These are phyloP conservation scores for Aspergillus bridgeri DNA, from an alignment of 495 filamentous ascomycete genomes.

Conservation along the genomic window DNA sequence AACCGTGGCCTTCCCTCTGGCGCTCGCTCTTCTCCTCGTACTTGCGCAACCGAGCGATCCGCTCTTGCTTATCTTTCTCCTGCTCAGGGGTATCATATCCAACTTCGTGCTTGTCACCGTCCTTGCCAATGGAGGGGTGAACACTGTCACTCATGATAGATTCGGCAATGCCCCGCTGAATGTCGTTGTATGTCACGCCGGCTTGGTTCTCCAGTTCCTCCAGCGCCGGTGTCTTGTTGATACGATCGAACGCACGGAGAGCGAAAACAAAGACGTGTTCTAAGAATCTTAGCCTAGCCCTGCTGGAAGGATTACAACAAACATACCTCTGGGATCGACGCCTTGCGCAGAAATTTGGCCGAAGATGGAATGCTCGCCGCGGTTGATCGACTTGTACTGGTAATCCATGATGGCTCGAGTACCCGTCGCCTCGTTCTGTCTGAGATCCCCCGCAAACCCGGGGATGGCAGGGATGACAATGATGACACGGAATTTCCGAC, in stretches of 20 bases:
- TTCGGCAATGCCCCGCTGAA: conserved; percentile 80
- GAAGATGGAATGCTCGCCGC: conserved; percentile 87
- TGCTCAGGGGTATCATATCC: conserved; percentile 33
- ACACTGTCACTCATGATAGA: conserved; percentile 78
- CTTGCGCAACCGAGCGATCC: conserved; percentile 52
- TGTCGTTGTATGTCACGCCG: conserved; percentile 76
- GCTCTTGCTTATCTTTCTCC: conserved; percentile 42
- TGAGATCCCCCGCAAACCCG: conserved; percentile 87
- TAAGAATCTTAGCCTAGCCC: conserved; percentile 8
- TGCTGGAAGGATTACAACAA: neutral
- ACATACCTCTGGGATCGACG: conserved; percentile 62
- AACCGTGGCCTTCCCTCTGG: conserved; percentile 30
- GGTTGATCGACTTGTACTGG: conserved; percentile 92
- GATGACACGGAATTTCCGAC: conserved; percentile 87
- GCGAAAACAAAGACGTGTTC: conserved; percentile 91
- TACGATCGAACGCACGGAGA: conserved; percentile 80
- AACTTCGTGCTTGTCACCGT: conserved; percentile 40
- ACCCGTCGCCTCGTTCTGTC: conserved; percentile 75
- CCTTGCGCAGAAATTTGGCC: conserved; percentile 72
- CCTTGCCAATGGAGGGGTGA: conserved; percentile 54
- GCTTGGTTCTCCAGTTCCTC: conserved; percentile 69
- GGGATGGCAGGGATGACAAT: conserved; percentile 86
- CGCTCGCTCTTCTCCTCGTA: conserved; percentile 59
- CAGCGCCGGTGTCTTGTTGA: conserved; percentile 73
- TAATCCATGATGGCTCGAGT: conserved; percentile 98